These are phyloP conservation scores for Cryptomeria japonica DNA, from an alignment of 75 land plant genomes.

Conservation along the genomic window DNA sequence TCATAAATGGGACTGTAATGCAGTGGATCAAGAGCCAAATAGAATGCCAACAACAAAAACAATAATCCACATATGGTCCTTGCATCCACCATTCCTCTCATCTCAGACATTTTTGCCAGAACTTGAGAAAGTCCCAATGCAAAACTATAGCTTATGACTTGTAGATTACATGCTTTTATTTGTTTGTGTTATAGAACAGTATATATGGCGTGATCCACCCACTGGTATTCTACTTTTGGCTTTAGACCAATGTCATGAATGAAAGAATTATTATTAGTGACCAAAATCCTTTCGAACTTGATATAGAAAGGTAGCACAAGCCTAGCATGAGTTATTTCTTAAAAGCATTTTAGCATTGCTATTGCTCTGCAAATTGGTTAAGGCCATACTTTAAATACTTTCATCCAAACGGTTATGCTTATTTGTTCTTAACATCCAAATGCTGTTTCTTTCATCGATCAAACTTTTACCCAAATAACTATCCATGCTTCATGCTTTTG, in stretches of 20 bases:
- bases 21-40: slow-evolving; percentile 32
- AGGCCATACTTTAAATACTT: background rate
- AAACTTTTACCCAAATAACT: no score
- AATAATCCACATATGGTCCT: slow-evolving; percentile 1
- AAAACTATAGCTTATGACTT: background rate
- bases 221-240: background rate
- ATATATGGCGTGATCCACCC: background rate
- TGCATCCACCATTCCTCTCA: background rate
- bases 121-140: background rate
- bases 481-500: background rate
- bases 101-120: background rate
- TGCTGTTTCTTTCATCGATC: no score
- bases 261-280: background rate
- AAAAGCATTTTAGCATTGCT: background rate
- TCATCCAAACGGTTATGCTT: no score
- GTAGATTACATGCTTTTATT: background rate
- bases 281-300: background rate
- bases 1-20: slow-evolving; percentile 19
- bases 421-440: no score
- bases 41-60: slow-evolving; percentile 4
- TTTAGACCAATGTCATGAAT: background rate
- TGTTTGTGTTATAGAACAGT: background rate
- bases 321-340: background rate
- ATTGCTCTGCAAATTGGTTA: background rate
- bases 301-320: background rate